Evolutionary conservation across 768 basidiomycete genomes (phyloP).

Genomic region (Glaciozyma martinii): DNA sequence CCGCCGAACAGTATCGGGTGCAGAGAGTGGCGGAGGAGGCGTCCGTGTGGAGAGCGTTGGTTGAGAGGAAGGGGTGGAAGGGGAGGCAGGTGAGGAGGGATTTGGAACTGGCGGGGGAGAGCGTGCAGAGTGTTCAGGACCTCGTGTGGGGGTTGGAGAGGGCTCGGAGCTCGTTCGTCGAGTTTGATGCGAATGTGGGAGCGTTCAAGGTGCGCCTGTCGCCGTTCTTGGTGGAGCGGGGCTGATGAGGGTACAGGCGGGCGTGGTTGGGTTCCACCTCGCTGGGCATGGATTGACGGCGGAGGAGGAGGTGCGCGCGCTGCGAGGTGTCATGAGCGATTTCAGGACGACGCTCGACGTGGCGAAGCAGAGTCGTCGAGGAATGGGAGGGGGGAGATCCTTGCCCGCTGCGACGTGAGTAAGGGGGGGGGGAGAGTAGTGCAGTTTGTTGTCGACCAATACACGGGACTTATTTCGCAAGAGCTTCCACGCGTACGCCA

Average conservation of each 20-base stretch:
- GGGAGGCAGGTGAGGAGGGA: constrained; percentile 29
- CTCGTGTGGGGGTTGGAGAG: constrained; percentile 30
- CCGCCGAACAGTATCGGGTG: constrained; percentile 4
- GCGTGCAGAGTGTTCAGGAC: constrained; percentile 18
- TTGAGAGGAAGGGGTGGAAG: constrained; percentile 16
- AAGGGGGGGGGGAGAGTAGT: too few relatives aligned
- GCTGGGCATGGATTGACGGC: constrained; percentile 24
- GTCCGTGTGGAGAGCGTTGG: constrained; percentile 26
- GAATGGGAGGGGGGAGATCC: neutral
- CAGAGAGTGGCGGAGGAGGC: constrained; percentile 8
- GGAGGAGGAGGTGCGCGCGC: constrained; percentile 30
- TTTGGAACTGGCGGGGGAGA: constrained; percentile 29
- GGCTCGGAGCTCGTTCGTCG: constrained; percentile 24
- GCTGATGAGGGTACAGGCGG: constrained; percentile 19
- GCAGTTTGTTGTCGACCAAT: too few relatives aligned
- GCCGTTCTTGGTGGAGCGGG: too few relatives aligned
- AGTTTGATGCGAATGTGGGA: constrained; percentile 23
- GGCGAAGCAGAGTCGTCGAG: constrained; percentile 9
- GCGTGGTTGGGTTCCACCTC: constrained; percentile 34
- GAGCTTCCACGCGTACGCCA: too few relatives aligned
- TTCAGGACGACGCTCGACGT: constrained; percentile 25
- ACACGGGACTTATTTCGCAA: too few relatives aligned
- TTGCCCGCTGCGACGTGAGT: too few relatives aligned
- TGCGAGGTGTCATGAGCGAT: constrained; percentile 30
- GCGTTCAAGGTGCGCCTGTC: constrained; percentile 23